These are phyloP conservation scores for Alloascoidea hylecoeti DNA, from an alignment of 805 yeast species.

Conservation along the genomic window DNA sequence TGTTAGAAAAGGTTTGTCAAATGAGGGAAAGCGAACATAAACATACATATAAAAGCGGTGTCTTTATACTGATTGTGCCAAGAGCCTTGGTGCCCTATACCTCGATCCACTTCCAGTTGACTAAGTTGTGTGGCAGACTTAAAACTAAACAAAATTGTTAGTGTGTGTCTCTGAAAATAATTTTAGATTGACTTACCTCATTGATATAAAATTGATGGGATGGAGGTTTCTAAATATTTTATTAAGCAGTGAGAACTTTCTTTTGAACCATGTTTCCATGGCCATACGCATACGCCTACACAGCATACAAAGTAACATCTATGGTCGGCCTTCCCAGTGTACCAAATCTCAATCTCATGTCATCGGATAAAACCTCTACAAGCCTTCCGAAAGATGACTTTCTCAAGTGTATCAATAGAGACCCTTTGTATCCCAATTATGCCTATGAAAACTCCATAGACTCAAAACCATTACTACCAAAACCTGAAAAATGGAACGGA, in stretches of 20 bases:
- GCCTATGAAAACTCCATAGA: neutral
- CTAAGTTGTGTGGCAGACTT: neutral
- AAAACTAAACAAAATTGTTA: too few relatives aligned
- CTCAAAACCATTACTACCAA: neutral
- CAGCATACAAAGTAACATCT: too few relatives aligned
- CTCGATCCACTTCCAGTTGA: conserved; percentile 40
- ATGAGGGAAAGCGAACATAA: neutral
- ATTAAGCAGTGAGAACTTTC: too few relatives aligned
- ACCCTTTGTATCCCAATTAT: neutral
- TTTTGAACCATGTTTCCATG: too few relatives aligned
- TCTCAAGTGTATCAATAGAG: neutral
- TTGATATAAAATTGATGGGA: too few relatives aligned
- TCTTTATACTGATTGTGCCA: conserved; percentile 85
- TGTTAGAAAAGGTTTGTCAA: neutral
- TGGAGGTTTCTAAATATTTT: too few relatives aligned
- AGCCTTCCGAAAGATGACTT: neutral
- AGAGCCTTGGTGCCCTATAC: conserved; percentile 48
- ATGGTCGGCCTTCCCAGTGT: neutral
- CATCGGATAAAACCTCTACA: neutral
- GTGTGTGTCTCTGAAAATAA: too few relatives aligned
- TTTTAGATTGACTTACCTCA: too few relatives aligned
- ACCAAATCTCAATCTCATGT: neutral
- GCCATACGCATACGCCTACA: too few relatives aligned
- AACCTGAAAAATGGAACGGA: neutral
- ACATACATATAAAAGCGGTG: conserved; percentile 49